Base-by-base conservation (phyloP, 768 basidiomycete species). In the Podaxis sp. region DNA sequence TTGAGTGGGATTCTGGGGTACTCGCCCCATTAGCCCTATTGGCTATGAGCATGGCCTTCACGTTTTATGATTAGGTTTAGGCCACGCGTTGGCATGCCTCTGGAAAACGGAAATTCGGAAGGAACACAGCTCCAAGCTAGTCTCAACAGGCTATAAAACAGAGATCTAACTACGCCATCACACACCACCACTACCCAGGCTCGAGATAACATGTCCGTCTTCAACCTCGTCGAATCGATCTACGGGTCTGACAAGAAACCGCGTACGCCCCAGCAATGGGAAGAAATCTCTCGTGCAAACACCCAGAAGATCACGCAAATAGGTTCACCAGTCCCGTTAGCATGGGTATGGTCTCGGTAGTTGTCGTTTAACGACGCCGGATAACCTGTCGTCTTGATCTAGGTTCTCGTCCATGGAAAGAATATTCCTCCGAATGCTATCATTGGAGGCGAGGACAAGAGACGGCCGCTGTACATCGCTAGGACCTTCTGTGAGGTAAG, bases 401-500 rank as follows among this genome's bases (percentile, higher is more conserved):
- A 66, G 65, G 63, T 67, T 38, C 37, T 65, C 36, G 64, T 67
- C 5, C 61, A 55, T 18, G 65, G 65, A n/a, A 67, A 65, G 46
- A 53, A 62, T 11, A 64, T 67, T 28, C 66, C 66, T 28, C 55
- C 59, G 1, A 67, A 67, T 58, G 66, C 66, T 18, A 62, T 67
- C 40, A 42, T 67, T 44, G 66, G 61, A 6, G 66, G 66, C 23
- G 66, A 67, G 55, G 64, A 65, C 40, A 65, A 57, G 18, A 61
- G 66, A 10, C 63, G 62, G 50, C 65, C 66, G 10, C 44, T 67
- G 35, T 67, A 61, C 27, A 65, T 67, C 21, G 66, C 66, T 51
- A 65, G 66, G 53, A 65, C 66, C 14, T 67, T 67, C 42, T 67
- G 62, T 47, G 66, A 67, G 62, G 66, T 64, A 40, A 28, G 61